Base-by-base conservation (phyloP, 2,329 filamentous ascomycete species). In the Aspergillus tamarii region DNA sequence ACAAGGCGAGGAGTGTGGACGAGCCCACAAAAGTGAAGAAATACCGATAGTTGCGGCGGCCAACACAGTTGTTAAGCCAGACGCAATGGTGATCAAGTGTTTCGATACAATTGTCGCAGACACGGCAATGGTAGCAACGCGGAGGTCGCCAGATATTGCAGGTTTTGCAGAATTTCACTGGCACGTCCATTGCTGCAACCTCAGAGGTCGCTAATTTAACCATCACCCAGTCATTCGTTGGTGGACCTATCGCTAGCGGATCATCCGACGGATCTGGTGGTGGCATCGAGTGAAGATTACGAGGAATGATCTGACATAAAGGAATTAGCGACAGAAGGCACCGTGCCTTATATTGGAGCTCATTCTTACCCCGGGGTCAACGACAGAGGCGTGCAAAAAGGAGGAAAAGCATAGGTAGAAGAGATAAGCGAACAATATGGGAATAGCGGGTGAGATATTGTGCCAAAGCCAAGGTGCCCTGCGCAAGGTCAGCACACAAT, bases 11-110 rank as follows among this genome's bases (percentile, higher is more conserved):
- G 39, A 97, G 69, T 0, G 92, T 93, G n/a, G 88, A 88, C 16
- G 90, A 88, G 60, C 88, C 88, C 68, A 99, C 89, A 78, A 97
- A 99, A 12, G 91, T 87, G 77, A 98, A 97, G 80, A 99, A 99
- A 78, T 94, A 98, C 67, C 95, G 92, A 81, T 99, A 99, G 81
- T 99, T 99, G 72, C 95, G 92, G 69, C 94, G 90, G 50, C 95
- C 95, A 57, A 99, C 91, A 72, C 95, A 99, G 77, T 99, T 99
- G 81, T 99, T 99, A 67, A 99, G 87, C 95, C 95, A 99, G 19
- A 98, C 94, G 74, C 95, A 99, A 79, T 99, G 95, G 74, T 99
- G 95, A 74, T 99, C 95, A 70, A 97, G 93, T 0, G 93, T 97
- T 78, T 99, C 95, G 64, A 99, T 88, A 77, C 95, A 99, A 77